Evolutionary conservation across 306 rosid genomes (phyloP).

Genomic region (Astragalus membranaceus): DNA sequence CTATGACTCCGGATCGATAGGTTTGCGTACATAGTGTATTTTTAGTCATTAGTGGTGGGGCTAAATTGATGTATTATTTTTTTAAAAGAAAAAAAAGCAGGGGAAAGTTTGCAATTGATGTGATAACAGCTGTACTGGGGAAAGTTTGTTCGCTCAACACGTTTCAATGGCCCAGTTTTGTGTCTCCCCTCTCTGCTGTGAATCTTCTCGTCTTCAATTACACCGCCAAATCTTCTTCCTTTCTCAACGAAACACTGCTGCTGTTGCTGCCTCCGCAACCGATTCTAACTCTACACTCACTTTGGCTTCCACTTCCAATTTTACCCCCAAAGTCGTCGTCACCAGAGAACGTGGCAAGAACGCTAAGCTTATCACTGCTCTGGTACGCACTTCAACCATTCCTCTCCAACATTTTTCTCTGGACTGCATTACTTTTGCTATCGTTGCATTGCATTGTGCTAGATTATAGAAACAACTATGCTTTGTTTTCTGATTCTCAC

Average conservation of each 20-base stretch:
- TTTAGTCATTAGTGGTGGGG: too few relatives aligned
- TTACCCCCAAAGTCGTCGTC: slow-evolving; percentile 59
- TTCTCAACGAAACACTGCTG: slow-evolving; percentile 11
- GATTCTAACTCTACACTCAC: slow-evolving; percentile 21
- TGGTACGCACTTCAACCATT: slow-evolving; percentile 35
- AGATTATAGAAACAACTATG: too few relatives aligned
- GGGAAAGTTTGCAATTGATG: background rate
- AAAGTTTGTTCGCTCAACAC: slow-evolving; percentile 42
- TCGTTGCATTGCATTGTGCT: too few relatives aligned
- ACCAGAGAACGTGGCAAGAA: slow-evolving; percentile 99
- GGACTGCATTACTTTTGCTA: background rate
- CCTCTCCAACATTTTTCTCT: background rate
- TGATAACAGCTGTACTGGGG: slow-evolving; percentile 40
- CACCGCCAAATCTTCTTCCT: slow-evolving; percentile 42
- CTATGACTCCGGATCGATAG: too few relatives aligned
- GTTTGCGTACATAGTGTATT: too few relatives aligned
- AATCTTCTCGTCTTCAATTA: slow-evolving; percentile 27
- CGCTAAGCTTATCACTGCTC: slow-evolving; percentile 71
- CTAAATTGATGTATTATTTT: too few relatives aligned
- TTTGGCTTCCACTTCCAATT: slow-evolving; percentile 19
- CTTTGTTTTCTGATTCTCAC: background rate
- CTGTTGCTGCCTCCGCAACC: slow-evolving; percentile 20
- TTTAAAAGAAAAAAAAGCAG: too few relatives aligned
- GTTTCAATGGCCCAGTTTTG: slow-evolving; percentile 65
- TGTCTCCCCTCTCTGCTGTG: slow-evolving; percentile 25